These are phyloP conservation scores for Phallus indusiatus DNA, from an alignment of 768 basidiomycete genomes.

Conservation along the genomic window DNA sequence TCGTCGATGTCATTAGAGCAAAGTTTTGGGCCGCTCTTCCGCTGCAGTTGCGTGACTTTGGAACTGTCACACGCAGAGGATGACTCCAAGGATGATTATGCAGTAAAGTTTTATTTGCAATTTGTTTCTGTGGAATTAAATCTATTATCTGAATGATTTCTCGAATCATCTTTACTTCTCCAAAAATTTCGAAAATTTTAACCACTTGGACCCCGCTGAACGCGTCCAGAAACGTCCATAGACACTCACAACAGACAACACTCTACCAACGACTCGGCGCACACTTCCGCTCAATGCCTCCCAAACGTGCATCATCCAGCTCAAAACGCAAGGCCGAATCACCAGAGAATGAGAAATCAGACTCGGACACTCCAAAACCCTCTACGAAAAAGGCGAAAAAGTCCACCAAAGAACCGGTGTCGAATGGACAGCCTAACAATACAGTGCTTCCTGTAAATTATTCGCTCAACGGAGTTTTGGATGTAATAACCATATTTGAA, in stretches of 20 bases:
- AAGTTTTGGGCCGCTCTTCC: background rate
- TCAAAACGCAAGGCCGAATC: slow-evolving; percentile 7
- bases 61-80: no score
- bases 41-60: no score
- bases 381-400: slow-evolving; percentile 4
- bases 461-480: background rate
- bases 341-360: background rate
- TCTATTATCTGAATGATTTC: no score
- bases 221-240: background rate
- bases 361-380: background rate
- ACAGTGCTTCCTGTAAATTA: slow-evolving; percentile 50
- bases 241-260: background rate
- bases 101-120: no score
- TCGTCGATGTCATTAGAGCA: background rate
- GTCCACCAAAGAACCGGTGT: background rate
- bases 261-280: background rate
- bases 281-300: slow-evolving; percentile 5
- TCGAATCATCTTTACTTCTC: no score
- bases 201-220: background rate
- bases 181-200: no score
- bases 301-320: slow-evolving; percentile 8
- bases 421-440: slow-evolving; percentile 60
- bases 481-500: background rate
- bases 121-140: no score
- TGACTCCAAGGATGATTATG: no score